Evolutionary conservation across 768 basidiomycete genomes (phyloP).

Genomic region (Megacollybia marginata): DNA sequence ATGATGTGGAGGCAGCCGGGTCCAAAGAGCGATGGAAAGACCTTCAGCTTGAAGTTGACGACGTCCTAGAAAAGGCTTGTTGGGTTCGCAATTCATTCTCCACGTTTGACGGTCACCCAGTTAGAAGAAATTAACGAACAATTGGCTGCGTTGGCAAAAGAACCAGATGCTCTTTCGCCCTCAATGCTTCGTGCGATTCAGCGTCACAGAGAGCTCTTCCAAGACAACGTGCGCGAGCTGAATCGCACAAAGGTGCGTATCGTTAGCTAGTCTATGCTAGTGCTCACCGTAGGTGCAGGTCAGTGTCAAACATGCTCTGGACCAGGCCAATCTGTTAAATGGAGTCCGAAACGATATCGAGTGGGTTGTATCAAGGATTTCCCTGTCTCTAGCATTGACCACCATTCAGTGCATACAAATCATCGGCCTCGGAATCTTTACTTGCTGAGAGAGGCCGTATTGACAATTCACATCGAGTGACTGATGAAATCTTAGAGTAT

Average conservation of each 20-base stretch:
- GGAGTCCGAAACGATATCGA: constrained; percentile 96
- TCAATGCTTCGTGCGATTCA: constrained; percentile 87
- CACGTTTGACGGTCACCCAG: constrained; percentile 27
- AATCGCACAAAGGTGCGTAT: constrained; percentile 69
- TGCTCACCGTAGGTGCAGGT: constrained; percentile 29
- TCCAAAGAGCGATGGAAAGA: constrained; percentile 72
- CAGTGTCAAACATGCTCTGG: constrained; percentile 76
- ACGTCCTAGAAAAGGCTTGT: constrained; percentile 69
- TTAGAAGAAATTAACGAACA: constrained; percentile 84
- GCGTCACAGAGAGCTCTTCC: constrained; percentile 82
- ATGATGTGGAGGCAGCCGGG: constrained; percentile 66
- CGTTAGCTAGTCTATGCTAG: neutral
- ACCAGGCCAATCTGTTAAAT: constrained; percentile 80
- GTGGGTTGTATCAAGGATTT: constrained; percentile 34
- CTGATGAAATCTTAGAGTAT: constrained; percentile 84
- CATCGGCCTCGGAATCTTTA: constrained; percentile 79
- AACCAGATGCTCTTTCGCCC: constrained; percentile 66
- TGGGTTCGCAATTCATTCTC: constrained; percentile 9
- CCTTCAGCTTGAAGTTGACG: constrained; percentile 81
- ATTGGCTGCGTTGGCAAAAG: constrained; percentile 57
- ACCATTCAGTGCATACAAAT: constrained; percentile 73
- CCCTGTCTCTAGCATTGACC: neutral
- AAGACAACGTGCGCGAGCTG: constrained; percentile 83
- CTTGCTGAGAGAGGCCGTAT: constrained; percentile 84
- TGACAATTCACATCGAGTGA: constrained; percentile 92